Conservation (phyloP, 2,329 filamentous ascomycete genomes). For the Claviceps digitariae region DNA sequence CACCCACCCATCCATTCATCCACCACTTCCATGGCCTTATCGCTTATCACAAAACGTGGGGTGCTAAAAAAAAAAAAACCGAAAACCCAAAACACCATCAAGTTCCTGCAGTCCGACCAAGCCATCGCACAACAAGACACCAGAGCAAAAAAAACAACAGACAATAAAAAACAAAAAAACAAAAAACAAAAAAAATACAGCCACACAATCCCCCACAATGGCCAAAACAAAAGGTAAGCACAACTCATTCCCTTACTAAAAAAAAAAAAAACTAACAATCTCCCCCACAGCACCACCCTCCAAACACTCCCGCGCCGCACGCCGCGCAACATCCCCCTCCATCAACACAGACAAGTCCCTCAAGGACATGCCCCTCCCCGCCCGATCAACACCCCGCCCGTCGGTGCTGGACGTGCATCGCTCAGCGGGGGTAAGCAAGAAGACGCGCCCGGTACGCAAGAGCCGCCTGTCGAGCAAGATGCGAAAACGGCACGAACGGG, state of each 20-base stretch:
- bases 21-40: not conserved
- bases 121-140: too few relatives aligned
- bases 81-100: too few relatives aligned
- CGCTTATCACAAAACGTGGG: not conserved
- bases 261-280: not conserved
- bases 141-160: not conserved
- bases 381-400: constrained; percentile 30
- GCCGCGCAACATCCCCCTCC: constrained; percentile 56
- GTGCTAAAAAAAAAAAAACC: not conserved
- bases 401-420: constrained; percentile 59
- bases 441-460: constrained; percentile 43
- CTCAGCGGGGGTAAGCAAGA: constrained; percentile 54
- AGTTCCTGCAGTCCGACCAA: not conserved
- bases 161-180: not conserved
- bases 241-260: not conserved
- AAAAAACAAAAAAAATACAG: not conserved
- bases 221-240: constrained; percentile 8
- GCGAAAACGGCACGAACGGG: constrained; percentile 41
- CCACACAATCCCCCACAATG: constrained; percentile 5
- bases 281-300: constrained; percentile 36
- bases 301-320: constrained; percentile 59
- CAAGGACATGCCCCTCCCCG: constrained; percentile 37
- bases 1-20: not conserved
- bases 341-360: constrained; percentile 61
- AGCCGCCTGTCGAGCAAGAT: constrained; percentile 40